phyloP scores from a whole-genome alignment of 805 yeast species.

The Groenewaldozyma tartarivorans region DNA sequence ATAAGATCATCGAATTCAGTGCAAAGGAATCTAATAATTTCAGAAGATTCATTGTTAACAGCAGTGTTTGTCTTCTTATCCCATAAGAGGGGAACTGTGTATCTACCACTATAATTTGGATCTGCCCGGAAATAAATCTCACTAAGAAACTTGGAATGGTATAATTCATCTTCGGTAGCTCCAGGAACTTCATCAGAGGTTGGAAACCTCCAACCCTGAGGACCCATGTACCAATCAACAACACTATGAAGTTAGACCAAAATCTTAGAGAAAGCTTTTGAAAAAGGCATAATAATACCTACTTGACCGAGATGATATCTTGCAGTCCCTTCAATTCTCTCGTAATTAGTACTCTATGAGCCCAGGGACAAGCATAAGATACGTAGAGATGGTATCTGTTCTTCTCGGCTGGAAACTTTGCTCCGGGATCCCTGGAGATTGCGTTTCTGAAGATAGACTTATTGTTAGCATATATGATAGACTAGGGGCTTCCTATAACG shows the following conservation, averaged over 20 bases:
- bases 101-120: constrained; percentile 69
- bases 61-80: constrained; percentile 74
- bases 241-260: constrained; percentile 36
- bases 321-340: constrained; percentile 65
- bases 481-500: too few species aligned
- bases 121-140: constrained; percentile 70
- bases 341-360: constrained; percentile 65
- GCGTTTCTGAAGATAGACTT: constrained; percentile 46
- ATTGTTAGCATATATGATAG: too few species aligned
- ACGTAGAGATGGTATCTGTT: constrained; percentile 83
- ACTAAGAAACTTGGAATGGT: constrained; percentile 50
- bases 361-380: constrained; percentile 88
- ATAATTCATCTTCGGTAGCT: constrained; percentile 48
- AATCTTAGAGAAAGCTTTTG: too few species aligned
- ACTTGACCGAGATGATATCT: constrained; percentile 30
- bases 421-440: constrained; percentile 48
- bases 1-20: constrained; percentile 48
- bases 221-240: constrained; percentile 87
- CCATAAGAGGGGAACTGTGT: constrained; percentile 91
- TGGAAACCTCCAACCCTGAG: constrained; percentile 81
- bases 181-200: constrained; percentile 38
- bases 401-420: constrained; percentile 62
- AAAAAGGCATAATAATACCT: too few species aligned
- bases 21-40: constrained; percentile 77
- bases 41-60: constrained; percentile 87